A percentile compares a stretch with the other conserved stretches of the same genome.
Conservation (phyloP, 768 basidiomycete genomes). For the Lactarius akahatsu region DNA sequence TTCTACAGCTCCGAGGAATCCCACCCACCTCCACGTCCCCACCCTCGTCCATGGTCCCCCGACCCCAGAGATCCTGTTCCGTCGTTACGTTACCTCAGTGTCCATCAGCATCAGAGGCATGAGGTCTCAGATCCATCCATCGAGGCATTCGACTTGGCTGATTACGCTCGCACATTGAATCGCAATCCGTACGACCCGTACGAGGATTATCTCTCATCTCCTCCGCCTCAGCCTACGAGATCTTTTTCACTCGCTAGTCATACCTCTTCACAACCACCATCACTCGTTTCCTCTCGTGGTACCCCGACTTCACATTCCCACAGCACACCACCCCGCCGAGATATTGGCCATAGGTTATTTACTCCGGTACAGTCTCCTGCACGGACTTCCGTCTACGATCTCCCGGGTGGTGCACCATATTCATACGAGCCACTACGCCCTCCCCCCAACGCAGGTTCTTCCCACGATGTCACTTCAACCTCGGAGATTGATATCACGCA, state of each 20-base stretch:
- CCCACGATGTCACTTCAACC: slow-evolving; percentile 32
- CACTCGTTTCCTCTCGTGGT: slow-evolving; percentile 34
- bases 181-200: slow-evolving; percentile 31
- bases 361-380: slow-evolving; percentile 36
- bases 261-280: slow-evolving; percentile 36
- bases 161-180: slow-evolving; percentile 50
- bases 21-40: slow-evolving; percentile 52
- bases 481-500: slow-evolving; percentile 58
- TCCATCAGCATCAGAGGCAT: slow-evolving; percentile 30
- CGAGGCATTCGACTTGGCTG: slow-evolving; percentile 71
- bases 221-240: slow-evolving; percentile 27
- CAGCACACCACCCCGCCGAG: slow-evolving; percentile 25
- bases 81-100: slow-evolving; percentile 31
- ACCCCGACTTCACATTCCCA: slow-evolving; percentile 37
- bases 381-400: slow-evolving; percentile 7
- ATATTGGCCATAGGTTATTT: slow-evolving; percentile 43
- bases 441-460: slow-evolving; percentile 16
- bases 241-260: slow-evolving; percentile 22
- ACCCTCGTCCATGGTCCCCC: slow-evolving; percentile 62
- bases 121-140: slow-evolving; percentile 65
- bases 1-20: slow-evolving; percentile 48
- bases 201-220: slow-evolving; percentile 37
- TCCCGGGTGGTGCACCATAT: not conserved
- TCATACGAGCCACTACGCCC: slow-evolving; percentile 7
- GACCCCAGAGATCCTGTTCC: slow-evolving; percentile 51